These are phyloP conservation scores for Coix lacrymajobi DNA, from an alignment of 176 grass and related monocot genomes.

Conservation along the genomic window DNA sequence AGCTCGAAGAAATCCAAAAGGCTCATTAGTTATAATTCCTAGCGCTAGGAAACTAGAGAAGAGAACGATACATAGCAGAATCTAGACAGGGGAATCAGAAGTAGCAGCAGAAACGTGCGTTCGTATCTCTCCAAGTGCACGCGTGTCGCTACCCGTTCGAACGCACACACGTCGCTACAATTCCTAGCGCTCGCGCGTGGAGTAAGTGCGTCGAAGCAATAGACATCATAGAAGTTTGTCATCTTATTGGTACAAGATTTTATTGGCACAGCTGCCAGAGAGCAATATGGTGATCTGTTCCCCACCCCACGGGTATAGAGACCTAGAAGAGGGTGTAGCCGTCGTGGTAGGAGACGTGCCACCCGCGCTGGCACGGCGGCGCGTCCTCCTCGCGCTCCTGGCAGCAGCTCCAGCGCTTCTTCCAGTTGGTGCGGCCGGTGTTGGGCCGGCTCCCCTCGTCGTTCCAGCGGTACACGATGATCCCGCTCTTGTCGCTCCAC, in stretches of 20 bases:
- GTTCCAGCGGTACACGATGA: constrained; percentile 85
- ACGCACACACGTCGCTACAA: too few relatives aligned
- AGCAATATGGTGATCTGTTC: too few relatives aligned
- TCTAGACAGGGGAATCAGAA: too few relatives aligned
- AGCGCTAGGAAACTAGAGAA: too few relatives aligned
- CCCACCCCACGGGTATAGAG: too few relatives aligned
- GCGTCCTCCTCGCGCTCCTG: constrained; percentile 58
- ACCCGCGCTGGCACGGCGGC: constrained; percentile 47
- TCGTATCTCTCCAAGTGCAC: too few relatives aligned
- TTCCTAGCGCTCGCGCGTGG: too few relatives aligned
- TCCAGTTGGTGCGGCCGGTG: constrained; percentile 62
- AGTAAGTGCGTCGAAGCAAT: not conserved
- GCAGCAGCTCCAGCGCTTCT: constrained; percentile 75
- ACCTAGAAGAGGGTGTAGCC: constrained; percentile 62
- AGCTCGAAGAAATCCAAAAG: too few relatives aligned
- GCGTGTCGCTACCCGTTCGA: too few relatives aligned
- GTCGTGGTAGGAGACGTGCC: constrained; percentile 75
- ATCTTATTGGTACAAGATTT: not conserved
- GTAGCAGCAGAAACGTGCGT: too few relatives aligned
- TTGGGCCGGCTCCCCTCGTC: constrained; percentile 41
- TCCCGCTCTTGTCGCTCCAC: constrained; percentile 78
- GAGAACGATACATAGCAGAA: too few relatives aligned
- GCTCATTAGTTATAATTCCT: too few relatives aligned
- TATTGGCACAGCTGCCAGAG: not conserved
- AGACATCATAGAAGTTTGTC: not conserved